phyloP scores from a whole-genome alignment of 2,329 filamentous ascomycete species.

The Diplodia intermedia region DNA sequence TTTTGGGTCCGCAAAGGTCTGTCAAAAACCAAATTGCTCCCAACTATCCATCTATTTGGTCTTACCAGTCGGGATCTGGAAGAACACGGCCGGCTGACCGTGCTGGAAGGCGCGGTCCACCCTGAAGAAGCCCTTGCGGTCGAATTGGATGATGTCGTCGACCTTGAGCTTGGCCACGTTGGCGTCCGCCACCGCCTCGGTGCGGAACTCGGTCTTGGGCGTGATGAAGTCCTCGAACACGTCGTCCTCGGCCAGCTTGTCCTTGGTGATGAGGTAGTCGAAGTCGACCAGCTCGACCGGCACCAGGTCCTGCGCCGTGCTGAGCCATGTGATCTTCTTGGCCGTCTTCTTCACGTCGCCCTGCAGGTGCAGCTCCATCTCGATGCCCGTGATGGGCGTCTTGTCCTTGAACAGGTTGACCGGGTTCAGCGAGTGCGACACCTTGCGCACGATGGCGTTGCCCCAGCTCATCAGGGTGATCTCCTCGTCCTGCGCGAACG shows the following conservation, averaged over 20 bases:
- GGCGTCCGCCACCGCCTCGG: conserved; percentile 78
- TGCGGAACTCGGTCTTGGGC: conserved; percentile 74
- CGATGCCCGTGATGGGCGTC: conserved; percentile 68
- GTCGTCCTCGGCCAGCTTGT: conserved; percentile 89
- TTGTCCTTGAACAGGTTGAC: conserved; percentile 58
- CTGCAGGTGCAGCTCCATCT: conserved; percentile 85
- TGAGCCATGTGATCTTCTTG: conserved; percentile 97
- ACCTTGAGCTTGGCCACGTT: conserved; percentile 80
- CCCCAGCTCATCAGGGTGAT: conserved; percentile 98
- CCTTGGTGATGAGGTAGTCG: conserved; percentile 93
- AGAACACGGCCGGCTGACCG: conserved; percentile 68
- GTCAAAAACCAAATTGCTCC: neutral
- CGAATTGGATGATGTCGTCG: conserved; percentile 93
- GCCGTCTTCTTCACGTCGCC: conserved; percentile 94
- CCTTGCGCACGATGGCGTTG: conserved; percentile 78
- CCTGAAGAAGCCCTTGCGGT: conserved; percentile 90
- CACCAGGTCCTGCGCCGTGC: conserved; percentile 76
- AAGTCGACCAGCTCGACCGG: conserved; percentile 91
- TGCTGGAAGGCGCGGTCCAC: conserved; percentile 71
- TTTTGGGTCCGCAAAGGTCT: neutral
- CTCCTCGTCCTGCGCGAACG: conserved; percentile 84
- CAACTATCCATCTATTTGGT: conserved; percentile 28
- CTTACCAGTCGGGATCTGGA: conserved; percentile 74
- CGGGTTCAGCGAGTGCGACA: conserved; percentile 61
- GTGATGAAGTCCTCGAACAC: conserved; percentile 84